Conservation (phyloP, 2,329 filamentous ascomycete species). For the Monilinia laxa region DNA sequence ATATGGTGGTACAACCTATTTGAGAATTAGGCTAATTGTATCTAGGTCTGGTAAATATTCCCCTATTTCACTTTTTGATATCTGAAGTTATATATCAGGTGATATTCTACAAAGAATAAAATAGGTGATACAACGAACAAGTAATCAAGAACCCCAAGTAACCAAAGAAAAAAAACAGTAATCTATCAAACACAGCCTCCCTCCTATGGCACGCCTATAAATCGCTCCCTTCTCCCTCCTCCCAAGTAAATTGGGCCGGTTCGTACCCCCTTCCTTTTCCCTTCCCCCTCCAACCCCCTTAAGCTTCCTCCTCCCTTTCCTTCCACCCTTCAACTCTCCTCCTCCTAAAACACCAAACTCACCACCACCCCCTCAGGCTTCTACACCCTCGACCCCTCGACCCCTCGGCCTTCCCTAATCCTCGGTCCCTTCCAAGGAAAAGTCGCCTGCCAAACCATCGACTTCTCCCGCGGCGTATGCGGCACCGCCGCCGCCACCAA, state of each 20-base stretch:
- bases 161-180: constrained; percentile 50
- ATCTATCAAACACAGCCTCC: constrained; percentile 72
- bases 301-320: constrained; percentile 5
- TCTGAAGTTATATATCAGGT: not conserved
- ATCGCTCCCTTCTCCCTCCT: constrained; percentile 65
- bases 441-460: constrained; percentile 75
- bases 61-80: not conserved
- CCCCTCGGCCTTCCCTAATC: constrained; percentile 56
- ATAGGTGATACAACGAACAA: not conserved
- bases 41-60: constrained; percentile 13
- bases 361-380: constrained; percentile 54
- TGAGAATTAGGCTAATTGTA: not conserved
- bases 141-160: not conserved
- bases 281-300: constrained; percentile 1
- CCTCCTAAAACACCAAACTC: not conserved
- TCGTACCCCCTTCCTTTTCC: constrained; percentile 27
- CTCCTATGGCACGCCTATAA: constrained; percentile 79
- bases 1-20: too few relatives aligned
- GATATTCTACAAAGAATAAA: constrained; percentile 23
- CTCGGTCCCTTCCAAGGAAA: constrained; percentile 80
- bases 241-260: constrained; percentile 75
- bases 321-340: constrained; percentile 13
- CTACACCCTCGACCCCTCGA: constrained; percentile 61
- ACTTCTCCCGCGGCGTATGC: constrained; percentile 72
- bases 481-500: constrained; percentile 63